Evolutionary conservation across 148 eudicot species (phyloP), one percentile per base, ranked within the genome.

Genomic region (Hydrangea macrophylla): DNA sequence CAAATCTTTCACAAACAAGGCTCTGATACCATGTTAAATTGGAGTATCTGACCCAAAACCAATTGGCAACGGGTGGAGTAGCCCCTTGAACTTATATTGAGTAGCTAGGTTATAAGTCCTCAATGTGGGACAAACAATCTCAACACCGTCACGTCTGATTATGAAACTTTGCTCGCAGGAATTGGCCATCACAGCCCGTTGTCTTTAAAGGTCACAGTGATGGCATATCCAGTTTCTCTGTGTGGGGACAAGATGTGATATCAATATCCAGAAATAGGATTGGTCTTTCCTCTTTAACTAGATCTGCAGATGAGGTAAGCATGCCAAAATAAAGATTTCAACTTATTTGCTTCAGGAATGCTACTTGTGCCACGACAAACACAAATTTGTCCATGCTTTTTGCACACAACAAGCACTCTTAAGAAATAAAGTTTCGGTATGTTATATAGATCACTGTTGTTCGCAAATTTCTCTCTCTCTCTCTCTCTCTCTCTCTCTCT

Each of bases 161-260:
- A 30, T 42, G 40, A 58, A 60, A 28, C 39, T 68, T 67, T 53
- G 59, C 17, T 55, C 67, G 80, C 83, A 94, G 97, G 88, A 83
- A 74, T 69, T 81, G 79, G 65, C 83, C 84, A 35, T 81, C 96
- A 67, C 78, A 75, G 55, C 74, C 90, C 36, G 72, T 67, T 60
- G 77, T 87, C 58, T 91, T 84, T 67, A 91, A 78, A 82, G 97
- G 97, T 64, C 96, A 94, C 70, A 80, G 44, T 72, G 97, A 91
- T 75, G 75, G 96, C 33, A 79, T 91, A 78, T 86, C 90, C 50
- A 88, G 87, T 75, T 94, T 94, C 68, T 79, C 97, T 27, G 83
- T 91, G 39, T 94, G 96, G 97, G 96, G 97, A 62, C 90, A 85
- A 71, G 92, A 89, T 78, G 85, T 94, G 73, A 87, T 94, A 68